Percentiles rank a stretch among this genome's conserved stretches.
Evolutionary conservation across 2,329 filamentous ascomycete genomes (phyloP).

Genomic region (Penicillium olsonii): DNA sequence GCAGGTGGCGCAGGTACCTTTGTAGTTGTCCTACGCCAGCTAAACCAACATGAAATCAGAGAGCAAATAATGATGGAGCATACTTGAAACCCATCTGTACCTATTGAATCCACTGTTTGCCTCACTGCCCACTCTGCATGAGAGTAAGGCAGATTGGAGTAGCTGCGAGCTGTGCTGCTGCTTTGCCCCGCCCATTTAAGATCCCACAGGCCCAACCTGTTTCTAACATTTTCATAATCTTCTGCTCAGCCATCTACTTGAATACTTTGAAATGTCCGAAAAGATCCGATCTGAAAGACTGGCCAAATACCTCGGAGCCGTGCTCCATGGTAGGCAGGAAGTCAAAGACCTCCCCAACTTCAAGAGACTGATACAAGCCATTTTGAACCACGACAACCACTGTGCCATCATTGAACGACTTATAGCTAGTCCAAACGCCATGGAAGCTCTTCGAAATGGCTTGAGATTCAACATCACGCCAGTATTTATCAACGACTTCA

Average conservation of each 20-base stretch:
- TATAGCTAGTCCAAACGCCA: conserved; percentile 36
- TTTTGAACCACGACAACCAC: conserved; percentile 46
- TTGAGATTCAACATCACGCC: conserved; percentile 48
- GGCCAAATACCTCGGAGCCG: conserved; percentile 41
- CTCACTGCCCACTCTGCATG: neutral
- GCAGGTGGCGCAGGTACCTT: neutral
- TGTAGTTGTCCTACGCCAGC: neutral
- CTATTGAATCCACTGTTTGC: neutral
- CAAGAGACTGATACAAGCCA: conserved; percentile 52
- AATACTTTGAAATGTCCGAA: conserved; percentile 14
- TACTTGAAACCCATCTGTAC: too few species aligned
- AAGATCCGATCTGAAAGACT: conserved; percentile 29
- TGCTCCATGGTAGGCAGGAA: conserved; percentile 42
- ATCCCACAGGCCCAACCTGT: too few species aligned
- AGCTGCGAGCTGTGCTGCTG: neutral
- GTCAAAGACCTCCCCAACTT: conserved; percentile 43
- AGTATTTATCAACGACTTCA: conserved; percentile 47
- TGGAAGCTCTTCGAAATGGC: conserved; percentile 41
- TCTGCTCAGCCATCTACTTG: too few species aligned
- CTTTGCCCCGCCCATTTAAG: neutral
- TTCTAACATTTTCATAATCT: too few species aligned
- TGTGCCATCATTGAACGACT: conserved; percentile 45
- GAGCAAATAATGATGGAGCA: neutral
- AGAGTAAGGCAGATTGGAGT: neutral
- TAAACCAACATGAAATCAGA: neutral